Percentiles rank a stretch among this genome's conserved stretches.
Evolutionary conservation across 2,329 filamentous ascomycete genomes (phyloP).

Genomic region (Fusarium sarcochroum): DNA sequence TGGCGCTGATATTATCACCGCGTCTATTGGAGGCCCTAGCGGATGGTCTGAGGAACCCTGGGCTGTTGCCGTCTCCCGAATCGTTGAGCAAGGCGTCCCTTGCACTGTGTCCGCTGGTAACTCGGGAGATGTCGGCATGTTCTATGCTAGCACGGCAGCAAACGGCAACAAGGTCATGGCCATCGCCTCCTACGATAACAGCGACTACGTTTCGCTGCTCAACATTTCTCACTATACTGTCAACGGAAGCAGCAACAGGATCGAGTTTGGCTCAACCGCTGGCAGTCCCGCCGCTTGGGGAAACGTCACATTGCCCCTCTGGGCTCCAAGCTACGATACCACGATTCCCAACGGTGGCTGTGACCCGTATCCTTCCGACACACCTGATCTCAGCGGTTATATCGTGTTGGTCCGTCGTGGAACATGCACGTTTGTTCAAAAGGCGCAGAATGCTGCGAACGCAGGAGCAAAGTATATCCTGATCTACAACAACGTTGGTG

Average conservation of each 20-base stretch:
- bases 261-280: conserved; percentile 58
- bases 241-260: conserved; percentile 49
- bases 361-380: conserved; percentile 63
- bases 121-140: conserved; percentile 61
- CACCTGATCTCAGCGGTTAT: conserved; percentile 68
- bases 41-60: conserved; percentile 68
- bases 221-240: conserved; percentile 59
- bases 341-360: conserved; percentile 66
- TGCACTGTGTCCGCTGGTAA: conserved; percentile 69
- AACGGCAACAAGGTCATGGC: conserved; percentile 63
- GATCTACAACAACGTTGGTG: conserved; percentile 68
- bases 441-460: conserved; percentile 66
- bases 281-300: conserved; percentile 60
- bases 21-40: conserved; percentile 64
- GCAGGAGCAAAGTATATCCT: conserved; percentile 72
- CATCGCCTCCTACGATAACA: conserved; percentile 66
- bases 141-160: conserved; percentile 65
- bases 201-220: conserved; percentile 59
- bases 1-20: conserved; percentile 69
- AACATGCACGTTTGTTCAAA: conserved; percentile 68
- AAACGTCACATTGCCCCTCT: conserved; percentile 62
- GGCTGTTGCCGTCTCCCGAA: conserved; percentile 64
- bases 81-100: conserved; percentile 67
- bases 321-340: conserved; percentile 64
- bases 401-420: conserved; percentile 74